Conservation (phyloP, 2,329 filamentous ascomycete species). For the Parastagonospora avenae region DNA sequence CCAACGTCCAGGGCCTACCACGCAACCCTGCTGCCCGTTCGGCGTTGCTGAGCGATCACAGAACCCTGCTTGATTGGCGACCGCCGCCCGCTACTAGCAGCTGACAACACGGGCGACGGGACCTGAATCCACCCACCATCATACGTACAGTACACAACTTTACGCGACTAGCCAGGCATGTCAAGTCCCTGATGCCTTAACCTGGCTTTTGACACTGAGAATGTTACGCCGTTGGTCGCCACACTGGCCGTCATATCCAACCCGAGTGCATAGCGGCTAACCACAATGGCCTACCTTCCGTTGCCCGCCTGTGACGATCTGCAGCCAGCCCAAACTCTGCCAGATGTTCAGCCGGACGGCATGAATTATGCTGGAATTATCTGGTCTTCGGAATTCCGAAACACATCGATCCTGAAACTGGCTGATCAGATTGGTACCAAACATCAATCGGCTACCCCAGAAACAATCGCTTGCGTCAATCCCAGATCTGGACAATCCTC, state of each 20-base stretch:
- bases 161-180: slow-evolving; percentile 21
- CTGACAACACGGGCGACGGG: slow-evolving; percentile 25
- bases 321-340: slow-evolving; percentile 34
- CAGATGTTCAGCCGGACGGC: slow-evolving; percentile 28
- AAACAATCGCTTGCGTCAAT: slow-evolving; percentile 36
- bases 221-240: slow-evolving; percentile 25
- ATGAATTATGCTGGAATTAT: slow-evolving; percentile 29
- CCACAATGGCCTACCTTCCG: slow-evolving; percentile 16
- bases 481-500: slow-evolving; percentile 16
- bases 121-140: slow-evolving; percentile 26
- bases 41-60: slow-evolving; percentile 36
- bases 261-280: slow-evolving; percentile 25
- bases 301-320: slow-evolving; percentile 35
- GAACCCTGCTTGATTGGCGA: slow-evolving; percentile 38
- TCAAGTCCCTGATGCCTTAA: slow-evolving; percentile 17
- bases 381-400: slow-evolving; percentile 28
- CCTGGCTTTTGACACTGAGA: slow-evolving; percentile 23
- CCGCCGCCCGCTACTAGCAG: slow-evolving; percentile 25
- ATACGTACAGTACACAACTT: slow-evolving; percentile 15
- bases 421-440: slow-evolving; percentile 7
- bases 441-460: slow-evolving; percentile 20
- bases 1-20: slow-evolving; percentile 25
- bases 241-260: slow-evolving; percentile 39
- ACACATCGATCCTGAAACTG: slow-evolving; percentile 22
- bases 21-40: slow-evolving; percentile 16